These are phyloP conservation scores for Diaporthe citri DNA, from an alignment of 2,329 filamentous ascomycete species.

Conservation along the genomic window DNA sequence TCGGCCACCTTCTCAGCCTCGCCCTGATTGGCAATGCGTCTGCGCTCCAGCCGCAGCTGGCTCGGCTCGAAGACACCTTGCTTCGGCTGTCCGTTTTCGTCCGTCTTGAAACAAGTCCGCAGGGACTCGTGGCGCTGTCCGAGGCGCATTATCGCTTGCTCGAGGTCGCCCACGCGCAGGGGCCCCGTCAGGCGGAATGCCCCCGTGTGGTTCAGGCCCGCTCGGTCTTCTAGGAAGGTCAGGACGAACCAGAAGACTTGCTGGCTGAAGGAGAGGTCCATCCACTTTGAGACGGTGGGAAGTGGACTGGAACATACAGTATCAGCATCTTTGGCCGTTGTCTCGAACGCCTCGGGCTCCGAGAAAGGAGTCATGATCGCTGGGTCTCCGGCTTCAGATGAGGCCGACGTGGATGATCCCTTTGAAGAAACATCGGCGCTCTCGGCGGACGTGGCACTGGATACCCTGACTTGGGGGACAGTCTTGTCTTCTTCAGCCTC, in stretches of 20 bases:
- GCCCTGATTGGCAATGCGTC: background rate
- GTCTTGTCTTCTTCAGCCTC: background rate
- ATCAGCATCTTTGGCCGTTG: background rate
- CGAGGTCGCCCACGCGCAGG: background rate
- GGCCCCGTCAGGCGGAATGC: constrained; percentile 7
- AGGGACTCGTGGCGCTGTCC: background rate
- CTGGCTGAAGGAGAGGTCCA: background rate
- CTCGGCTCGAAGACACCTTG: background rate
- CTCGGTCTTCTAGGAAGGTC: background rate
- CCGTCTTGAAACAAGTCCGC: background rate
- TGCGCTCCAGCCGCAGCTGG: constrained; percentile 6
- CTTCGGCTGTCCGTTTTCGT: background rate
- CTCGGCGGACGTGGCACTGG: background rate
- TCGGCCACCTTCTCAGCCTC: background rate
- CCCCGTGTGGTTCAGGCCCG: constrained; percentile 1
- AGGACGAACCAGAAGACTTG: constrained; percentile 9
- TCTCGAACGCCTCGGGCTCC: background rate
- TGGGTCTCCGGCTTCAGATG: background rate
- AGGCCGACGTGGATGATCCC: background rate
- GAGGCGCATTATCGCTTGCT: background rate
- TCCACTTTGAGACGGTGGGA: background rate
- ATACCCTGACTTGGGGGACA: background rate
- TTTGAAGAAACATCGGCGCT: background rate
- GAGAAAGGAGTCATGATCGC: background rate
- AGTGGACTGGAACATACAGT: constrained; percentile 14